Evolutionary conservation across 495 filamentous ascomycete genomes (phyloP), one percentile per base, ranked within the genome.

Genomic region (Talaromyces adpressus): DNA sequence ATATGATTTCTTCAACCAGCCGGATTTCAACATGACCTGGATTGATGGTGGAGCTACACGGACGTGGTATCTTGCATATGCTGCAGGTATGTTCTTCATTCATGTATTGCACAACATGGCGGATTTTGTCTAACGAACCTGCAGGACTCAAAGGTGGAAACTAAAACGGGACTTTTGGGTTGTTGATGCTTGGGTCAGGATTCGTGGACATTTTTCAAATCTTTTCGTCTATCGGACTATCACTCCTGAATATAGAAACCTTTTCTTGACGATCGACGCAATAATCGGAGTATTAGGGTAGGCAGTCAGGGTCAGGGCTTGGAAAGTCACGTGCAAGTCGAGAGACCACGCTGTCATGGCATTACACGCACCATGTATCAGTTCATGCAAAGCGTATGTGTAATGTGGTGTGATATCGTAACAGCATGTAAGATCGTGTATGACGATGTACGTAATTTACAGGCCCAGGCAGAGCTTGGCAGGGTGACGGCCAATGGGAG

Each of bases 31-130:
- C 70, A 75, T 77, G n/a, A 73, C 69, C 9, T 91, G 85, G 85
- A 74, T 97, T 62, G 95, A 97, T 72, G 91, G 91, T 0, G 94
- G 94, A 9, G 91, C 91, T 6, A 89, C 87, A 68, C 79, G 87
- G 70, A 92, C 91, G 45, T 97, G 93, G 92, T 97, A 93, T 81
- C 71, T 97, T 71, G 89, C 89, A 16, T 91, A 85, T 75, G 80
- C 87, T 64, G 93, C 91, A 54, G 86, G 83, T 78, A 62, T 71
- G 80, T 77, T 25, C 9, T 14, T 25, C 58, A 27, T 0, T 27
- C n/a, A 8, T 2, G 16, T 11, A 4, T 59, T 34, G 14, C 29
- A 18, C 16, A 49, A 9, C n/a, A 8, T 39, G 30, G 18, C 20
- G n/a, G 27, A 16, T 22, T 59, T 59, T 59, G n/a, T 59, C 30